A percentile compares a stretch with the other conserved stretches of the same genome.
Evolutionary conservation across 106 monocot species (phyloP).

Genomic region (Amphibolis antarctica): DNA sequence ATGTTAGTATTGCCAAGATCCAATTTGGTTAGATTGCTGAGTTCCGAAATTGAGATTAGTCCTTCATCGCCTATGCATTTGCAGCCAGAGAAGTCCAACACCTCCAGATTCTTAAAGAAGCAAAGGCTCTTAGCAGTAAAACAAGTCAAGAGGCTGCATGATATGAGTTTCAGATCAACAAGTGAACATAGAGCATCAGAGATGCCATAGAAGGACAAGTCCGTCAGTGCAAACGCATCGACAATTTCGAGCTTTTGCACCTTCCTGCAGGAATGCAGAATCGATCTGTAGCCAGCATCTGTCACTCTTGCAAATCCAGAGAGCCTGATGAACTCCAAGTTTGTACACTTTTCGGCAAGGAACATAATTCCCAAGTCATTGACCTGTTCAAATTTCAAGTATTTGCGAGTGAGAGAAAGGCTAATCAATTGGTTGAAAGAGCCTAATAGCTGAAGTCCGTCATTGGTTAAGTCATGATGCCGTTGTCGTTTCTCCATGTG

Average conservation of each 20-base stretch:
- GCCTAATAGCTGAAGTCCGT: slow-evolving; percentile 45
- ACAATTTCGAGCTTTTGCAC: slow-evolving; percentile 55
- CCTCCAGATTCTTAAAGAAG: slow-evolving; percentile 37
- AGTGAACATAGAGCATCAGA: slow-evolving; percentile 22
- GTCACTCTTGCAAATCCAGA: slow-evolving; percentile 81
- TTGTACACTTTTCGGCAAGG: slow-evolving; percentile 46
- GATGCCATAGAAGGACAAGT: slow-evolving; percentile 65
- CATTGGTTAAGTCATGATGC: slow-evolving; percentile 46
- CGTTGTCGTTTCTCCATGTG: slow-evolving; percentile 23
- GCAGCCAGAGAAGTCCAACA: slow-evolving; percentile 66
- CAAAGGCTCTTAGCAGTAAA: slow-evolving; percentile 38
- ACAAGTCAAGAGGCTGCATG: slow-evolving; percentile 60
- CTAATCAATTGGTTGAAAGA: slow-evolving; percentile 28
- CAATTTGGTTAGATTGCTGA: slow-evolving; percentile 45
- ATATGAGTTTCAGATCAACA: slow-evolving; percentile 53
- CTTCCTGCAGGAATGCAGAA: slow-evolving; percentile 58
- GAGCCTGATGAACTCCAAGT: slow-evolving; percentile 53
- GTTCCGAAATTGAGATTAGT: slow-evolving; percentile 47
- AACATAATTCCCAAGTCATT: slow-evolving; percentile 66
- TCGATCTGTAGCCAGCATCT: slow-evolving; percentile 69
- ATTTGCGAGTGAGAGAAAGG: slow-evolving; percentile 47
- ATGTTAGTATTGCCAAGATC: slow-evolving; percentile 63
- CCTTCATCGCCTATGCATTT: slow-evolving; percentile 60
- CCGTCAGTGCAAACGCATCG: slow-evolving; percentile 46
- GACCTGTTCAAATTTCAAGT: slow-evolving; percentile 36